phyloP scores from a whole-genome alignment of 768 basidiomycete genomes.

The Lyophyllum atratum region DNA sequence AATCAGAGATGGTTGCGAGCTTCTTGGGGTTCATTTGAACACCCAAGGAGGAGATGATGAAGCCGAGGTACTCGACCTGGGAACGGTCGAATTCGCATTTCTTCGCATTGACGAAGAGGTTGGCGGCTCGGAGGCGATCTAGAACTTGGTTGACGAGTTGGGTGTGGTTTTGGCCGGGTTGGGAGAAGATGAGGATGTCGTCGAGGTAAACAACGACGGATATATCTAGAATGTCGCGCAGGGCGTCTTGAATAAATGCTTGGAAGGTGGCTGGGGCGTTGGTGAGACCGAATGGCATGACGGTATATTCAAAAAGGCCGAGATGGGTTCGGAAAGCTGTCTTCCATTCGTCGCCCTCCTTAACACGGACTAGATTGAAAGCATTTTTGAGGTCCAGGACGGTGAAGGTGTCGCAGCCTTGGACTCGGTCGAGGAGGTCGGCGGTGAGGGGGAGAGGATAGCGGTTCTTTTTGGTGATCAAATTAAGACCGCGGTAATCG shows the following conservation, averaged over 20 bases:
- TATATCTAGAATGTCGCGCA: constrained; percentile 37
- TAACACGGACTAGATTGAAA: too few relatives aligned
- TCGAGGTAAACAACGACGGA: constrained; percentile 30
- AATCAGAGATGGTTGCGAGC: constrained; percentile 31
- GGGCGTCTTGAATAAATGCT: constrained; percentile 39
- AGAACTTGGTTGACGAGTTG: constrained; percentile 20
- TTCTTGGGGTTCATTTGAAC: constrained; percentile 41
- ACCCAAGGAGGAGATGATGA: constrained; percentile 27
- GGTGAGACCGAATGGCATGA: constrained; percentile 38
- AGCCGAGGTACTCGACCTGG: too few relatives aligned
- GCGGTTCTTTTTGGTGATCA: too few relatives aligned
- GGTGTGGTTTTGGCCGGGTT: constrained; percentile 32
- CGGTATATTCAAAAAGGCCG: constrained; percentile 37
- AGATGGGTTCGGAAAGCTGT: constrained; percentile 40
- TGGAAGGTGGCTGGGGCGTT: constrained; percentile 46
- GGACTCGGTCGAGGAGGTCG: constrained; percentile 31
- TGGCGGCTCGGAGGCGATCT: constrained; percentile 22
- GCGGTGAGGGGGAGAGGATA: constrained; percentile 30
- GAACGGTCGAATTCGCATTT: too few relatives aligned
- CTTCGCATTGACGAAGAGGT: too few relatives aligned
- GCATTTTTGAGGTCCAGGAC: too few relatives aligned
- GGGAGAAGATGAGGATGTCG: constrained; percentile 37
- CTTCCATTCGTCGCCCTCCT: constrained; percentile 42
- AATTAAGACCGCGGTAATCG: too few relatives aligned
- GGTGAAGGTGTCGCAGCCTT: too few relatives aligned